These are phyloP conservation scores for Syzygium aqueum DNA, from an alignment of 345 rosid genomes.

Conservation along the genomic window DNA sequence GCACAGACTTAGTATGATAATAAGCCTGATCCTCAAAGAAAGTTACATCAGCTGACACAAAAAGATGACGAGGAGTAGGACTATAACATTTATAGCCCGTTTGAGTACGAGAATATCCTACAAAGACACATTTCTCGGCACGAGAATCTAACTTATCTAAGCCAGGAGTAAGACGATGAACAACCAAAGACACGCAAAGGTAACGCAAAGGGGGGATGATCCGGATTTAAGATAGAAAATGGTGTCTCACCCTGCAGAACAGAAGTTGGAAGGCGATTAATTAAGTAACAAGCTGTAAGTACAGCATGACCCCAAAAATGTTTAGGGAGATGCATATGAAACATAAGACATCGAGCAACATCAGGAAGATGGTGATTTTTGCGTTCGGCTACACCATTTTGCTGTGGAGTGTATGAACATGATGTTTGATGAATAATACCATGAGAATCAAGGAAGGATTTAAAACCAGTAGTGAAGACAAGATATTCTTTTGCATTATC, in stretches of 20 bases:
- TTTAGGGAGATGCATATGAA: neutral
- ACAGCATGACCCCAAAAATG: rapidly evolving
- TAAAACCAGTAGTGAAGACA: too few relatives aligned
- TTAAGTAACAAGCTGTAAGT: neutral
- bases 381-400: too few relatives aligned
- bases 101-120: neutral
- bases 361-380: too few relatives aligned
- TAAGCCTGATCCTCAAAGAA: neutral
- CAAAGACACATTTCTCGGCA: neutral
- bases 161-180: neutral
- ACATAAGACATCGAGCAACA: neutral
- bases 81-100: neutral
- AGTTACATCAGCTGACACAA: neutral
- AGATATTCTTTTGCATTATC: too few relatives aligned
- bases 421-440: too few relatives aligned
- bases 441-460: too few relatives aligned
- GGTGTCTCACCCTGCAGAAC: rapidly evolving
- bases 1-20: neutral
- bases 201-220: neutral
- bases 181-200: neutral
- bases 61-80: neutral
- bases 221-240: neutral
- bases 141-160: neutral
- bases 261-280: neutral
- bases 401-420: too few relatives aligned